These are phyloP conservation scores for Colletotrichum cordylinicola DNA, from an alignment of 2,329 filamentous ascomycete species.

Conservation along the genomic window DNA sequence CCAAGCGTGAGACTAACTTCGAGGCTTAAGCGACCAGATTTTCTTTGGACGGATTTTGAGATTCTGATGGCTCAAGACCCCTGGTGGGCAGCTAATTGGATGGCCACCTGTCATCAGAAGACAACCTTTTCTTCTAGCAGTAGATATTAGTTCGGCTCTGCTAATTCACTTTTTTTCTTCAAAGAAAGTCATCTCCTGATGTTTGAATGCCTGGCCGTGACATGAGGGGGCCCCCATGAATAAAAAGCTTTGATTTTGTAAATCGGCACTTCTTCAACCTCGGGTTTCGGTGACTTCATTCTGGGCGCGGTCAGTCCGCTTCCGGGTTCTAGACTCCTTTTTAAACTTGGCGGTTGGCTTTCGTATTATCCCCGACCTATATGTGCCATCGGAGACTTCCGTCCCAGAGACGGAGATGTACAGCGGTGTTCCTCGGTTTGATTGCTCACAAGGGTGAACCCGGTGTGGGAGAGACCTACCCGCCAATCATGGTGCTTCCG, in stretches of 20 bases:
- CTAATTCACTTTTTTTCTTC: background rate
- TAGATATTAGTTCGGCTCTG: background rate
- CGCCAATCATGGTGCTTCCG: background rate
- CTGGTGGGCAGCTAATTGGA: background rate
- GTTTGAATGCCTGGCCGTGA: background rate
- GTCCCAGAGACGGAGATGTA: background rate
- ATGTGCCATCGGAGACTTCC: background rate
- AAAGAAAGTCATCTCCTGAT: background rate
- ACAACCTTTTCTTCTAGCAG: background rate
- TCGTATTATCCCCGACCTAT: background rate
- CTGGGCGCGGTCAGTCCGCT: background rate
- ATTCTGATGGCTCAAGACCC: background rate
- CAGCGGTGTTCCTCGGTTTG: background rate
- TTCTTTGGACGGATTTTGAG: background rate
- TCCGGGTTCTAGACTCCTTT: background rate
- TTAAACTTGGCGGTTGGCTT: background rate
- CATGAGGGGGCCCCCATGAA: background rate
- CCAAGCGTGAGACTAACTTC: slow-evolving; percentile 11
- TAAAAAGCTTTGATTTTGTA: background rate
- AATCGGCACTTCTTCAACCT: background rate
- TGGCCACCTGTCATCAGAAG: background rate
- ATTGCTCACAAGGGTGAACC: background rate
- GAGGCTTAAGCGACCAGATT: background rate
- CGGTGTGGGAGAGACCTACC: background rate
- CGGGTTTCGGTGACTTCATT: background rate